Conservation (phyloP, 139 green algal species). For the Ostreobium quekettii region DNA sequence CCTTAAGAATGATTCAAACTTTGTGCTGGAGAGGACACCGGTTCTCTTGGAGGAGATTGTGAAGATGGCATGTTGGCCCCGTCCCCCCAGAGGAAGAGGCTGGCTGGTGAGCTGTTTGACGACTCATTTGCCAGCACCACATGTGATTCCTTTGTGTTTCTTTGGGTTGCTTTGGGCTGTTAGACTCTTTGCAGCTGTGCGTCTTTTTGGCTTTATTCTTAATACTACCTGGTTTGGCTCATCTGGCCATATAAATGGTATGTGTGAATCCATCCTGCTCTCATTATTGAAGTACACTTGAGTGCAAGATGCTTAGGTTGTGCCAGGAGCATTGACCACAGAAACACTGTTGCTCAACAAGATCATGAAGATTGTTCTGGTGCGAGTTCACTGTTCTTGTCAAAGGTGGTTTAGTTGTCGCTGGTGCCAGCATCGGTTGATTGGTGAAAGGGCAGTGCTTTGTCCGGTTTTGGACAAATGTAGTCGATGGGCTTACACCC, state of each 20-base stretch:
- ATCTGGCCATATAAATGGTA: neutral
- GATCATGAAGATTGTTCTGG: neutral
- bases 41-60: slow-evolving; percentile 75
- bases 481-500: neutral
- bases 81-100: slow-evolving; percentile 39
- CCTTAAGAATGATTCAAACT: slow-evolving; percentile 55
- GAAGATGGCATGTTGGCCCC: slow-evolving; percentile 55
- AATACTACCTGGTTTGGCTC: neutral
- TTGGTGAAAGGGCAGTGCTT: too few species aligned
- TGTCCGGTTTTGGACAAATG: slow-evolving; percentile 1
- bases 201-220: neutral
- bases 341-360: neutral
- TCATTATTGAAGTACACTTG: too few species aligned
- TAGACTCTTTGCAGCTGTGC: neutral
- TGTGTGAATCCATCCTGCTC: too few species aligned
- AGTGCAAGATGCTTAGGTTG: too few species aligned
- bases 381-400: neutral
- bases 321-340: too few species aligned
- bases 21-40: slow-evolving; percentile 57
- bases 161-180: neutral
- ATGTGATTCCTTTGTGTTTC: too few species aligned
- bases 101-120: slow-evolving; percentile 53
- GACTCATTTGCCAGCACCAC: neutral
- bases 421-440: too few species aligned
- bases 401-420: neutral